Evolutionary conservation across 192 early-diverging fungal species (phyloP).

Genomic region (Spinellus fusiger): DNA sequence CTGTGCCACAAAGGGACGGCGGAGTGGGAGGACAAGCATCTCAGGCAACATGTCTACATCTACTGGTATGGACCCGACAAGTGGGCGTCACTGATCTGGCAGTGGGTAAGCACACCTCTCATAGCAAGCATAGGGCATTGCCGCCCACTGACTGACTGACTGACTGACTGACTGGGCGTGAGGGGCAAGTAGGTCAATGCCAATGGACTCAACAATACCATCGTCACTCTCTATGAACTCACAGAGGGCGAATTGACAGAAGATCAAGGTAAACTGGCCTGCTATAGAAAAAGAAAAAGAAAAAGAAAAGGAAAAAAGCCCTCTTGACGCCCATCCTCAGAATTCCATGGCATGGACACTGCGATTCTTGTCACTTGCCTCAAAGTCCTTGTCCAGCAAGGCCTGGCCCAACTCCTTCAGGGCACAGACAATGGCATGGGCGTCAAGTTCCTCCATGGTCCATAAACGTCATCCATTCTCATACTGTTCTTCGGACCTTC

Average conservation of each 20-base stretch:
- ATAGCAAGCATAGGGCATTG: no score
- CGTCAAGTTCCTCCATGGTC: conserved; percentile 85
- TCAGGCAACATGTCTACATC: conserved; percentile 56
- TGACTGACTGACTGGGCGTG: neutral
- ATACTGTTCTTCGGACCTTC: neutral
- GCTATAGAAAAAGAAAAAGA: no score
- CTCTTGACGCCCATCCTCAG: conserved; percentile 36
- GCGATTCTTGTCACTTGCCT: conserved; percentile 67
- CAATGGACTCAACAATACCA: conserved; percentile 66
- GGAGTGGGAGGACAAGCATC: conserved; percentile 47
- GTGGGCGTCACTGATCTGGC: conserved; percentile 77
- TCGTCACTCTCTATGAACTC: conserved; percentile 87
- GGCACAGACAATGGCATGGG: conserved; percentile 69
- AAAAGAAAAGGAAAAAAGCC: neutral
- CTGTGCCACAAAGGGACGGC: conserved; percentile 36
- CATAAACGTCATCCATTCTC: no score
- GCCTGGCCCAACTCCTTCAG: conserved; percentile 77
- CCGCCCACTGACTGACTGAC: no score
- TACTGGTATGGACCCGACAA: conserved; percentile 88
- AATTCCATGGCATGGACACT: conserved; percentile 75
- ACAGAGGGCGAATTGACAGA: conserved; percentile 76
- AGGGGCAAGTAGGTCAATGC: conserved; percentile 48
- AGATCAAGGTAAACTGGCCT: conserved; percentile 70
- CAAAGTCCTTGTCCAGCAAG: conserved; percentile 75
- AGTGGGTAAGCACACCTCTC: conserved; percentile 66